phyloP scores from a whole-genome alignment of 2,329 filamentous ascomycete species.

The Fusarium verrucosum region DNA sequence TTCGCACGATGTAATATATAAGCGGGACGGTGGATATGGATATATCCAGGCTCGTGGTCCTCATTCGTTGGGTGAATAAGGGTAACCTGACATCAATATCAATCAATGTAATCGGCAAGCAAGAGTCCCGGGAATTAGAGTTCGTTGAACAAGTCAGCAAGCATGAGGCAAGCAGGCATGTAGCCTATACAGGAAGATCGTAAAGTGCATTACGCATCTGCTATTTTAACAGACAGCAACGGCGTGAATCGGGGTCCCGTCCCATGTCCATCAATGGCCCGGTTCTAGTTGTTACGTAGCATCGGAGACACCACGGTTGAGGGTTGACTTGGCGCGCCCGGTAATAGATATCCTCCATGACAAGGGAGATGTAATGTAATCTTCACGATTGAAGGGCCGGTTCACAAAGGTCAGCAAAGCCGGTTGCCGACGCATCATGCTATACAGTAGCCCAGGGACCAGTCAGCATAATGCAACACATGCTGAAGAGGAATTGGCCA shows the following conservation, averaged over 20 bases:
- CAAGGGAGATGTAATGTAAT: background rate
- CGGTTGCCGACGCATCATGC: background rate
- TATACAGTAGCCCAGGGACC: background rate
- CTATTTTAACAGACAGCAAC: background rate
- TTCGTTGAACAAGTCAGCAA: constrained; percentile 30
- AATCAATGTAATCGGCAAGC: constrained; percentile 7
- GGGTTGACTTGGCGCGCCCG: background rate
- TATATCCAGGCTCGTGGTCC: constrained; percentile 5
- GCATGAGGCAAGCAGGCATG: constrained; percentile 17
- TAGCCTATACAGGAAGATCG: constrained; percentile 32
- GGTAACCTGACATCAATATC: background rate
- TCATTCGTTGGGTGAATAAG: constrained; percentile 6
- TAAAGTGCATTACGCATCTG: background rate
- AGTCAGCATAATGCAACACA: background rate
- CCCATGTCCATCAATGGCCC: constrained; percentile 2
- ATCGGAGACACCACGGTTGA: constrained; percentile 11
- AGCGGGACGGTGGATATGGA: background rate
- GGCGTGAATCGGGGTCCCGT: constrained; percentile 31
- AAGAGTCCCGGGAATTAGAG: constrained; percentile 5
- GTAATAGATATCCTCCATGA: background rate
- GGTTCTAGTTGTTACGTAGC: constrained; percentile 3
- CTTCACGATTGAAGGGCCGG: background rate
- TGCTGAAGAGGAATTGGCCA: background rate
- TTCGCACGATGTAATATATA: constrained; percentile 20
- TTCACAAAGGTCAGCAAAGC: background rate